Percentiles rank a stretch among this genome's conserved stretches.
Conservation (phyloP, 2,329 filamentous ascomycete genomes). For the Ramularia endophylla region DNA sequence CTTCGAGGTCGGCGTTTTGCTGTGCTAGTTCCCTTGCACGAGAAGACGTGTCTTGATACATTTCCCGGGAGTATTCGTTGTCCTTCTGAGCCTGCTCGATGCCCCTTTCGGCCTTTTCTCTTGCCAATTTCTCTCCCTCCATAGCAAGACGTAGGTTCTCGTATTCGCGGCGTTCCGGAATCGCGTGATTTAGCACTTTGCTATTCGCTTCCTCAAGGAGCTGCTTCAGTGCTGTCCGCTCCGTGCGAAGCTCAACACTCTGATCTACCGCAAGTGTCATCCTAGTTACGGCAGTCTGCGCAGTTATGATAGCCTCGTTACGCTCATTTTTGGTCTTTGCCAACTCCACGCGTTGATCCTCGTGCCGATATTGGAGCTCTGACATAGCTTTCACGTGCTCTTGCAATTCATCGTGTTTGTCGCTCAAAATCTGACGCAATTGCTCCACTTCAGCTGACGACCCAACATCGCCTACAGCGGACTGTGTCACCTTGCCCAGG, state of each 20-base stretch:
- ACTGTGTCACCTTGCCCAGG: slow-evolving; percentile 27
- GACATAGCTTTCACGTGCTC: slow-evolving; percentile 27
- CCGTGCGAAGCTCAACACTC: slow-evolving; percentile 19
- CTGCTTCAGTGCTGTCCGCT: slow-evolving; percentile 23
- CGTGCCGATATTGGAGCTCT: slow-evolving; percentile 29
- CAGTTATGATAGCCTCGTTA: slow-evolving; percentile 22
- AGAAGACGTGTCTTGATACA: slow-evolving; percentile 55
- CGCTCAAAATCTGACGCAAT: slow-evolving; percentile 19
- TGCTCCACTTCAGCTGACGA: slow-evolving; percentile 12
- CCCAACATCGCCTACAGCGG: slow-evolving; percentile 2
- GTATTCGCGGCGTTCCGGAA: slow-evolving; percentile 30
- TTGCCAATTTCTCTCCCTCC: slow-evolving; percentile 21
- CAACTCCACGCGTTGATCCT: slow-evolving; percentile 27
- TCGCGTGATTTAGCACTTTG: slow-evolving; percentile 22
- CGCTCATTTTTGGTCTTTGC: slow-evolving; percentile 21
- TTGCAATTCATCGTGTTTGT: slow-evolving; percentile 20
- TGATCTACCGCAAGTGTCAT: slow-evolving; percentile 16
- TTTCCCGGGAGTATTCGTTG: slow-evolving; percentile 51
- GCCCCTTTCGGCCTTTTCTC: slow-evolving; percentile 25
- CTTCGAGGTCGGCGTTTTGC: slow-evolving; percentile 45
- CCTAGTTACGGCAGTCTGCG: slow-evolving; percentile 19
- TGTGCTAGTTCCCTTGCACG: slow-evolving; percentile 40
- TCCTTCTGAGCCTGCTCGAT: slow-evolving; percentile 40
- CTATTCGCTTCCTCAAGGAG: slow-evolving; percentile 27
- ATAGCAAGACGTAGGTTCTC: slow-evolving; percentile 20